Percentiles rank a stretch among this genome's conserved stretches.
phyloP scores from a whole-genome alignment of 2,329 filamentous ascomycete species.

The Lachnellula willkommii region DNA sequence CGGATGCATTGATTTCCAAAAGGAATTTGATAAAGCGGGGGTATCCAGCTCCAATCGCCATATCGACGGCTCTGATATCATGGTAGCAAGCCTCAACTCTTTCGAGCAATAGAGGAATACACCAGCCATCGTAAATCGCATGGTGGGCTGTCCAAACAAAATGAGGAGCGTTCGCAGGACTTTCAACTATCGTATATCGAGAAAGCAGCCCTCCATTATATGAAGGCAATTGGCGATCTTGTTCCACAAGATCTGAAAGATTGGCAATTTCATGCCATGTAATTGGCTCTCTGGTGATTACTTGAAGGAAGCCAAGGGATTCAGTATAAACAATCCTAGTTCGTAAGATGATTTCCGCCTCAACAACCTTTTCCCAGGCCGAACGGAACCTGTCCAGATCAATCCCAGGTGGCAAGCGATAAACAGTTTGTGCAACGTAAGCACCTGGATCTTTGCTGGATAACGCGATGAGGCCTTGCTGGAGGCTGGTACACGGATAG shows the following conservation, averaged over 20 bases:
- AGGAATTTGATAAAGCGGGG: slow-evolving; percentile 41
- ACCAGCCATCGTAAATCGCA: slow-evolving; percentile 48
- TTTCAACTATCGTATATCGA: slow-evolving; percentile 7
- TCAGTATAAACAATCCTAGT: slow-evolving; percentile 26
- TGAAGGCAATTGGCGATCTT: slow-evolving; percentile 3
- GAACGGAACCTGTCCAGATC: slow-evolving; percentile 17
- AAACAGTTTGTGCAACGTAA: slow-evolving; percentile 32
- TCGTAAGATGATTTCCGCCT: slow-evolving; percentile 29
- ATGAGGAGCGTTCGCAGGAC: slow-evolving; percentile 16
- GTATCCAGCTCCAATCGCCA: slow-evolving; percentile 1
- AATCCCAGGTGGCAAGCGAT: slow-evolving; percentile 15
- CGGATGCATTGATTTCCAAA: slow-evolving; percentile 25
- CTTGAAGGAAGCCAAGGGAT: slow-evolving; percentile 10
- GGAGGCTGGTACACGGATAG: slow-evolving; percentile 35
- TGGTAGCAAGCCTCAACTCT: slow-evolving; percentile 7
- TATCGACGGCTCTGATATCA: neutral
- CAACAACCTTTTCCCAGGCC: slow-evolving; percentile 26
- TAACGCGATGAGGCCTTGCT: slow-evolving; percentile 35
- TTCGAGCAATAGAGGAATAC: slow-evolving; percentile 25
- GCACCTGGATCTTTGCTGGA: slow-evolving; percentile 28
- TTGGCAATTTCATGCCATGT: slow-evolving; percentile 1
- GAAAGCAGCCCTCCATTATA: slow-evolving; percentile 1
- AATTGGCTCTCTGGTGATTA: slow-evolving; percentile 10
- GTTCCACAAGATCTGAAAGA: slow-evolving; percentile 1
- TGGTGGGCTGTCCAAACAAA: slow-evolving; percentile 48